Percentiles rank a stretch among this genome's conserved stretches.
phyloP scores from a whole-genome alignment of 192 early-diverging fungal genomes.

The Podila clonocystis region DNA sequence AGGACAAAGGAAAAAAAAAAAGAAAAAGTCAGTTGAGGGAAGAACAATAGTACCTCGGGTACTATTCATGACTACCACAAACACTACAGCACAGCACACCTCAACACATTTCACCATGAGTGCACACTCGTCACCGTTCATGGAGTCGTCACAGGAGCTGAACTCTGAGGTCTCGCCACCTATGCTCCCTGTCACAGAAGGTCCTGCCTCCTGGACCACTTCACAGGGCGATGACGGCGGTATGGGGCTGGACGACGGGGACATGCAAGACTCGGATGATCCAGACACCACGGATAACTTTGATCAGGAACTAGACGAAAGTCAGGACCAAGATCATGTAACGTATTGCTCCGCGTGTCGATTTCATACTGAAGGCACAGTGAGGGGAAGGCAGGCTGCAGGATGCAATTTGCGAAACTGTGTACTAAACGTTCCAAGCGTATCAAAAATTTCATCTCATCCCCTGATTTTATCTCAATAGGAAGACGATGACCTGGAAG shows the following conservation, averaged over 20 bases:
- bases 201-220: constrained; percentile 41
- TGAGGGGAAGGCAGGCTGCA: not conserved
- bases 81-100: too few relatives aligned
- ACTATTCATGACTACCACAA: too few relatives aligned
- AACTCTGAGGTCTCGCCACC: constrained; percentile 14
- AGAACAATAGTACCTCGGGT: too few relatives aligned
- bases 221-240: constrained; percentile 41
- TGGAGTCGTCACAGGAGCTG: constrained; percentile 26
- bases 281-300: constrained; percentile 46
- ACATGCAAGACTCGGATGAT: constrained; percentile 52
- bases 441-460: not conserved
- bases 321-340: constrained; percentile 14
- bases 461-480: not conserved
- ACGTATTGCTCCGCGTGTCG: not conserved
- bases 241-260: constrained; percentile 7
- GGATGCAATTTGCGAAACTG: not conserved
- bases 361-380: too few relatives aligned
- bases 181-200: constrained; percentile 17
- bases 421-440: too few relatives aligned
- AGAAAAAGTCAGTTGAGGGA: too few relatives aligned
- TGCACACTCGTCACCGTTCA: constrained; percentile 16
- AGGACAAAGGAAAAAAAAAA: too few relatives aligned
- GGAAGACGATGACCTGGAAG: constrained; percentile 42
- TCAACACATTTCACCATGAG: constrained; percentile 12
- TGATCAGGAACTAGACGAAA: constrained; percentile 42